Percentiles rank a stretch among this genome's conserved stretches.
These are phyloP conservation scores for Rhodotorula kratochvilovae DNA, from an alignment of 768 basidiomycete species.

Conservation along the genomic window DNA sequence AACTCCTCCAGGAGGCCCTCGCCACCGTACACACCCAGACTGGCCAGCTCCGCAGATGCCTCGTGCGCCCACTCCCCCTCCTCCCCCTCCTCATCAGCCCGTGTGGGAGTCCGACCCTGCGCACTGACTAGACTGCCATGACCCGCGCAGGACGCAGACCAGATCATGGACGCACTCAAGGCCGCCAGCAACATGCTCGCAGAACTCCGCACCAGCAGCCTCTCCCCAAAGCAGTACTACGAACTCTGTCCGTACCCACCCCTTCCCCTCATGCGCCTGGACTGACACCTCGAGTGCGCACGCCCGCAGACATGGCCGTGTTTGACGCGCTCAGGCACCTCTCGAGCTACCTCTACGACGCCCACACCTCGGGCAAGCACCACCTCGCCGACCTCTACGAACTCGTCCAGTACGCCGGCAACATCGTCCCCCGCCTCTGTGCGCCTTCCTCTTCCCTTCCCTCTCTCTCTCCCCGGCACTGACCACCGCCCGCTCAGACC, in stretches of 20 bases:
- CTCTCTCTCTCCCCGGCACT: slow-evolving; percentile 48
- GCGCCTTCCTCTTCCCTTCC: neutral
- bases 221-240: slow-evolving; percentile 96
- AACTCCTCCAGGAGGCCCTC: slow-evolving; percentile 33
- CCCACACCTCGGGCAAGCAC: slow-evolving; percentile 82
- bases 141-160: slow-evolving; percentile 91
- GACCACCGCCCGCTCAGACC: slow-evolving; percentile 50
- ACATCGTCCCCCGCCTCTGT: slow-evolving; percentile 73
- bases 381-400: slow-evolving; percentile 98
- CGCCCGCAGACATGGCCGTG: slow-evolving; percentile 86
- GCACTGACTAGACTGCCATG: no score
- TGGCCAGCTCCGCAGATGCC: slow-evolving; percentile 33
- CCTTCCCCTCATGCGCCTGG: neutral
- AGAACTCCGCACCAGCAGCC: slow-evolving; percentile 84
- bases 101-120: neutral
- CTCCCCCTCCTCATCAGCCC: neutral
- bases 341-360: slow-evolving; percentile 93
- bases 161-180: slow-evolving; percentile 98
- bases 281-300: neutral
- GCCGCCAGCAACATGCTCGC: slow-evolving; percentile 95
- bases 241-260: slow-evolving; percentile 76
- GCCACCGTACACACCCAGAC: slow-evolving; percentile 37
- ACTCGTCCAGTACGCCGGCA: slow-evolving; percentile 98
- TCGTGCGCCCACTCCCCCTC: slow-evolving; percentile 29
- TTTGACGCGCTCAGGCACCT: slow-evolving; percentile 94